Percentiles rank a stretch among this genome's conserved stretches.
Evolutionary conservation across 441 rosid genomes (phyloP).

Genomic region (Gossypium gossypioides): DNA sequence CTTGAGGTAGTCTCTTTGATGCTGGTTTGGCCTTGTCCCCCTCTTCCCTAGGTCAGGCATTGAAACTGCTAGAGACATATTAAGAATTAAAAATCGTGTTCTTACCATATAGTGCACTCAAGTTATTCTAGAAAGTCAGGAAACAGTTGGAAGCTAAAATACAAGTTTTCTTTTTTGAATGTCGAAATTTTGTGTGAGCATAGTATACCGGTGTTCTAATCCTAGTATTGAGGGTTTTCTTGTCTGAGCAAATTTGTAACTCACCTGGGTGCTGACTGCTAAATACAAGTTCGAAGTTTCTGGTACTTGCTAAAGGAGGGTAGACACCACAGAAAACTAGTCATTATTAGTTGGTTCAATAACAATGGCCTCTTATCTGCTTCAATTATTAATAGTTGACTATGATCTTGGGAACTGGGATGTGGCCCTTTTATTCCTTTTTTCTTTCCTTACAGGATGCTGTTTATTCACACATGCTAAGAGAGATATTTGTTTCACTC

Average conservation of each 20-base stretch:
- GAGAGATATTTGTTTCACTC: neutral
- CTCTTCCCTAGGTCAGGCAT: neutral
- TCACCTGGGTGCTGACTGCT: neutral
- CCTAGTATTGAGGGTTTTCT: neutral
- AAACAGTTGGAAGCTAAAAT: neutral
- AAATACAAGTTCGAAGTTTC: neutral
- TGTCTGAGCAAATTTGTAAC: neutral
- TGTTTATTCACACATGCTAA: neutral
- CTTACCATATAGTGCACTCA: neutral
- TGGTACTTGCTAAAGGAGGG: neutral
- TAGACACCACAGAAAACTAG: neutral
- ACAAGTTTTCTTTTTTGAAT: neutral
- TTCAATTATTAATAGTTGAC: neutral
- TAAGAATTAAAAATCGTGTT: neutral
- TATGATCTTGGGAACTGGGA: neutral
- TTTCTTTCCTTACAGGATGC: neutral
- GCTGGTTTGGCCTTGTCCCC: neutral
- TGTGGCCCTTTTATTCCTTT: neutral
- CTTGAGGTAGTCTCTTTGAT: constrained; percentile 47
- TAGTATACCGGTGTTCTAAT: neutral
- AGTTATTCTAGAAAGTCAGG: neutral
- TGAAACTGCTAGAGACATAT: neutral
- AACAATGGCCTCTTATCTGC: neutral
- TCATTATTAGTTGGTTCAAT: neutral
- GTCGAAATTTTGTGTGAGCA: neutral